Base-by-base conservation (phyloP, 495 filamentous ascomycete species). In the Aspergillus biplanus region DNA sequence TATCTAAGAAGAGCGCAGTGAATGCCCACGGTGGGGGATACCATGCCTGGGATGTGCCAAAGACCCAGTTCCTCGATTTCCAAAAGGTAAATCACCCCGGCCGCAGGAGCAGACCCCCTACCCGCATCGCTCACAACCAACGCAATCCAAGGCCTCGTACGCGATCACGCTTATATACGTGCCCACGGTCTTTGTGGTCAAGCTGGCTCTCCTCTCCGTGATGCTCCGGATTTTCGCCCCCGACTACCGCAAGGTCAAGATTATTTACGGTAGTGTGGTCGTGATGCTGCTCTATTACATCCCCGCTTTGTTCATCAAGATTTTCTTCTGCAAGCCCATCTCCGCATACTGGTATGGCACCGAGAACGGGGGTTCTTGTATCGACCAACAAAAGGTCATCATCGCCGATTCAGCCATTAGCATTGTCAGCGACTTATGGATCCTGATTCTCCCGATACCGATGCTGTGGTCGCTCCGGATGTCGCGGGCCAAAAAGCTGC, bases 381-480 rank as follows among this genome's bases (percentile, higher is more conserved):
- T 74, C 18, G 58, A 75, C 49, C 71, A 73, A 34, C 58, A 61
- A 7, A 67, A 64, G 9, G 63, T 79, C 27, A 69, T 75, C 49
- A 62, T 75, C 21, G 70, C 72, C 21, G 73, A 75, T 54, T 68
- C 73, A 4, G 56, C 66, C 15, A 68, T 77, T 37, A 76, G 73
- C 48, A 68, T 75, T 5, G 48, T 70, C 2, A 73, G 65, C 32
- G 75, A 80, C 59, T 52, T 78, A 16, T 62, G 64, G 37, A 77
- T 80, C 39, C 58, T 80, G 5, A 48, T 70, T 4, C 61, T 77
- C 16, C 77, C 74, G 0, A 57, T 77, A 0, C 65, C 67, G 7
- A 56, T 80, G 66, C 61, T 70, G 3, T 72, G 69, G 67, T 63
- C 65, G 13, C 56, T 80, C 54, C 62, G 75, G 8, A 70, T 80